Evolutionary conservation across 2,329 filamentous ascomycete species (phyloP).

Genomic region (Cladosporium cucumerinum): DNA sequence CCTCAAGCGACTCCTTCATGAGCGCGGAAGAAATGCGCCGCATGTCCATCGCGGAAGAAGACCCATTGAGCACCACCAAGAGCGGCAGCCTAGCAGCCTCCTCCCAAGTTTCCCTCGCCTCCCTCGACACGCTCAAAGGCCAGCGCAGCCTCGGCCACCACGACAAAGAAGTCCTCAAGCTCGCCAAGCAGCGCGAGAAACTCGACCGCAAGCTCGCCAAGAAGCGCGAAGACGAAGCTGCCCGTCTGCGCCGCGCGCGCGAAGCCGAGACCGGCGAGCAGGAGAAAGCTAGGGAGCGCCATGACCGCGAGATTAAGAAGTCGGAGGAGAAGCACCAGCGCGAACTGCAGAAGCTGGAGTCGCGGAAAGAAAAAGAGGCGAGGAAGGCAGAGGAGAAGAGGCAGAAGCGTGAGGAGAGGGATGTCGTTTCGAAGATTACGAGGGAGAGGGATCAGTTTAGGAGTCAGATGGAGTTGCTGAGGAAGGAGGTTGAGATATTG

Average conservation of each 20-base stretch:
- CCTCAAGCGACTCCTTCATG: constrained; percentile 37
- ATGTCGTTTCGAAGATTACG: constrained; percentile 45
- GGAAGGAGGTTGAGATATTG: constrained; percentile 50
- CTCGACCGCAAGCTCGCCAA: constrained; percentile 62
- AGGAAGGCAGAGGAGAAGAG: constrained; percentile 45
- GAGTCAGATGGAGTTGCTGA: constrained; percentile 44
- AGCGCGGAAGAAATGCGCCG: constrained; percentile 42
- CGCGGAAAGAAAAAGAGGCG: constrained; percentile 33
- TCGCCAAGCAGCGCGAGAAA: constrained; percentile 59
- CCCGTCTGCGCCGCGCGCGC: constrained; percentile 38
- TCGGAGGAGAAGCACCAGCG: constrained; percentile 61
- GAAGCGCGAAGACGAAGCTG: constrained; percentile 52
- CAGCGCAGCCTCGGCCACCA: constrained; percentile 32
- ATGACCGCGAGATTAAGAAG: constrained; percentile 61
- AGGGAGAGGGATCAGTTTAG: constrained; percentile 49
- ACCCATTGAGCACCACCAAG: not conserved
- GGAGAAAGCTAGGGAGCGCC: constrained; percentile 65
- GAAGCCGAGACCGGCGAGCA: constrained; percentile 40
- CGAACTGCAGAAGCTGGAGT: constrained; percentile 58
- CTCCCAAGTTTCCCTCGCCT: constrained; percentile 23
- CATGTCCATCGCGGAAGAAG: constrained; percentile 32
- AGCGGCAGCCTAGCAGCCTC: constrained; percentile 20
- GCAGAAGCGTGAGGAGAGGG: constrained; percentile 47
- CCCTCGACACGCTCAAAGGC: constrained; percentile 18
- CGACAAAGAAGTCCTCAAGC: constrained; percentile 64